phyloP scores from a whole-genome alignment of 140 eudicot species.

The Anethum foeniculum region DNA sequence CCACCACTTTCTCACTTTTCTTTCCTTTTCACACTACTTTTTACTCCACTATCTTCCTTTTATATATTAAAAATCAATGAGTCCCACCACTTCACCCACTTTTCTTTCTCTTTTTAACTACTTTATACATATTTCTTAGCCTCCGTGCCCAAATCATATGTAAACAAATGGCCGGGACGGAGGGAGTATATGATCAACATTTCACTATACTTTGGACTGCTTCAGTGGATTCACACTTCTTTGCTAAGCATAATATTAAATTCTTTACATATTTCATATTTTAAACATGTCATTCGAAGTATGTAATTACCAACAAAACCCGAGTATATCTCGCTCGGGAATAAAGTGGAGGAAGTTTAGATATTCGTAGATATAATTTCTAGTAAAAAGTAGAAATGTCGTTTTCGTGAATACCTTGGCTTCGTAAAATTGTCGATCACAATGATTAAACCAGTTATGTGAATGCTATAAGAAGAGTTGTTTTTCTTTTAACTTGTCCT shows the following conservation, averaged over 20 bases:
- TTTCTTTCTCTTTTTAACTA: no score
- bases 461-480: background rate
- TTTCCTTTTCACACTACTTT: no score
- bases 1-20: no score
- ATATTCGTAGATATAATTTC: background rate
- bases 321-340: background rate
- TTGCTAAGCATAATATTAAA: background rate
- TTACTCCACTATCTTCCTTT: no score
- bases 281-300: no score
- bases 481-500: conserved; percentile 4
- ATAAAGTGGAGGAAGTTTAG: background rate
- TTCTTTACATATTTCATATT: background rate
- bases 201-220: background rate
- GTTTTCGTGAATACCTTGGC: background rate
- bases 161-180: no score
- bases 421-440: background rate
- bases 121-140: no score
- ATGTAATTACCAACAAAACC: background rate
- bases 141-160: no score
- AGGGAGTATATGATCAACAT: background rate
- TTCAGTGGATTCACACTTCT: background rate
- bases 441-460: background rate
- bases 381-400: background rate
- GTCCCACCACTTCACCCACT: no score
- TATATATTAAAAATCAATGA: no score